Percentiles rank a stretch among this genome's conserved stretches.
These are phyloP conservation scores for Lentinula boryana DNA, from an alignment of 768 basidiomycete species.

Conservation along the genomic window DNA sequence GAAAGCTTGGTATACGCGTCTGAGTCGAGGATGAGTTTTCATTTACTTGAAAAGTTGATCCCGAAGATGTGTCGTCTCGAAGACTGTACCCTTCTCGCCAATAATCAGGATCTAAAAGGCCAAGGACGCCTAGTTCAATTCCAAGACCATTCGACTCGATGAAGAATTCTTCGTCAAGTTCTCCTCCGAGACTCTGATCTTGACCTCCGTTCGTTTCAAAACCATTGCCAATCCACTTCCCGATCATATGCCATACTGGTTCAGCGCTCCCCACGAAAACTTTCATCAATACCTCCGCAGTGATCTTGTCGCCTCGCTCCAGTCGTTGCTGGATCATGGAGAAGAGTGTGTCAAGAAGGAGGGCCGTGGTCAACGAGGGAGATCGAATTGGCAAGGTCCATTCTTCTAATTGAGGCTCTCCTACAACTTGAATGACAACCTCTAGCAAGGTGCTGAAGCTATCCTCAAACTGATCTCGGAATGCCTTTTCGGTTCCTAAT, in stretches of 20 bases:
- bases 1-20: slow-evolving; percentile 49
- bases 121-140: slow-evolving; percentile 33
- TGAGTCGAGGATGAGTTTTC: slow-evolving; percentile 14
- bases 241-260: slow-evolving; percentile 70
- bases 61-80: slow-evolving; percentile 28
- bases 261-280: slow-evolving; percentile 61
- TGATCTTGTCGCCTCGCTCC: slow-evolving; percentile 49
- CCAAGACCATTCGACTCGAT: slow-evolving; percentile 65
- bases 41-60: neutral
- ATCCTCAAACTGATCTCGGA: slow-evolving; percentile 51
- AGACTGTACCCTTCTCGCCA: slow-evolving; percentile 72
- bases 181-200: slow-evolving; percentile 16
- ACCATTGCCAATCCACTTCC: slow-evolving; percentile 54
- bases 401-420: slow-evolving; percentile 16
- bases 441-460: slow-evolving; percentile 52
- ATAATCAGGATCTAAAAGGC: slow-evolving; percentile 65
- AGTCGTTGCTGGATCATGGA: slow-evolving; percentile 49
- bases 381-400: slow-evolving; percentile 14
- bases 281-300: slow-evolving; percentile 51
- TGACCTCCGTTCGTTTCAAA: slow-evolving; percentile 12
- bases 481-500: slow-evolving; percentile 53
- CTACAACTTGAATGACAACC: slow-evolving; percentile 33
- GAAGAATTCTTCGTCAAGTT: slow-evolving; percentile 74
- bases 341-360: slow-evolving; percentile 60
- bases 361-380: slow-evolving; percentile 48